Percentiles rank a stretch among this genome's conserved stretches.
phyloP scores from a whole-genome alignment of 805 yeast genomes.

The Candida manassasensis region DNA sequence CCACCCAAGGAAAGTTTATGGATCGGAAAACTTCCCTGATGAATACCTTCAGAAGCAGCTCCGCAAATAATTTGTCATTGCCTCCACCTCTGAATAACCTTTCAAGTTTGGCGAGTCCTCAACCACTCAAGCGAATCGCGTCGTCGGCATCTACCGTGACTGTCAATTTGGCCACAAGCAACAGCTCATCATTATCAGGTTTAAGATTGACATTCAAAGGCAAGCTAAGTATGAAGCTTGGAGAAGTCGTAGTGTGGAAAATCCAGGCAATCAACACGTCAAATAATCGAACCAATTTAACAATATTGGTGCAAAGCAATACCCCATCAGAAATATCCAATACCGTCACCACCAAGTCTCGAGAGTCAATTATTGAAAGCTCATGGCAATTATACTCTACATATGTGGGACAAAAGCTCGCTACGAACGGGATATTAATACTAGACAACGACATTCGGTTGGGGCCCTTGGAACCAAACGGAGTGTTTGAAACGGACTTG shows the following conservation, averaged over 20 bases:
- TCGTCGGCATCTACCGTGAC: conserved; percentile 18
- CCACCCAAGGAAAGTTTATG: conserved; percentile 6
- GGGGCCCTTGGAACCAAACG: conserved; percentile 56
- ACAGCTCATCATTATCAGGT: conserved; percentile 25
- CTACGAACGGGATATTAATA: conserved; percentile 54
- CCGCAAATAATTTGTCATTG: conserved; percentile 4
- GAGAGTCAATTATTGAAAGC: conserved; percentile 16
- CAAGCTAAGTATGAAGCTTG: conserved; percentile 53
- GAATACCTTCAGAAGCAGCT: conserved; percentile 16
- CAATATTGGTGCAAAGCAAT: conserved; percentile 38
- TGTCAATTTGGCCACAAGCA: conserved; percentile 29
- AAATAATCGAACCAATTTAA: conserved; percentile 43
- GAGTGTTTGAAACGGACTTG: conserved; percentile 61
- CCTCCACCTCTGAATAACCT: neutral
- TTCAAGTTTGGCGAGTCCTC: neutral
- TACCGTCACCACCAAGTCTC: conserved; percentile 14
- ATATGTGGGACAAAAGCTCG: conserved; percentile 36
- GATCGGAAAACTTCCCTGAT: conserved; percentile 19
- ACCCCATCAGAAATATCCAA: conserved; percentile 6
- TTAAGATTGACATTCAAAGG: conserved; percentile 56
- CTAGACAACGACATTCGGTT: conserved; percentile 62
- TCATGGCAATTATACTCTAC: conserved; percentile 21
- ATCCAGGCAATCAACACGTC: conserved; percentile 64
- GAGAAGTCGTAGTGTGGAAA: conserved; percentile 58
- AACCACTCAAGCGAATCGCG: conserved; percentile 2